Evolutionary conservation across 1,139 yeast species (phyloP).

Genomic region (Cylindricascospora bacillispora): DNA sequence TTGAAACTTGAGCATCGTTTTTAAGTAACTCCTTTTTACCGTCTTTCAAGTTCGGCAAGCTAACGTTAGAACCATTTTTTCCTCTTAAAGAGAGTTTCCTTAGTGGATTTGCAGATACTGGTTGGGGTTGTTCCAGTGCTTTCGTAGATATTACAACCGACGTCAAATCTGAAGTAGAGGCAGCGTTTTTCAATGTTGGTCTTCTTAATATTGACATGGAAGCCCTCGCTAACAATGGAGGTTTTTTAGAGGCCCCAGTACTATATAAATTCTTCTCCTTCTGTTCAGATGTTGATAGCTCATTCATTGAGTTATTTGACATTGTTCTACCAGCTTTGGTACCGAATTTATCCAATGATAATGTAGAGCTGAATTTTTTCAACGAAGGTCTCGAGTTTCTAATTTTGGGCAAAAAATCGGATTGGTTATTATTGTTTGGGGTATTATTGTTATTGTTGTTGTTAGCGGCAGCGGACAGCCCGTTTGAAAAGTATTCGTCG

Average conservation of each 20-base stretch:
- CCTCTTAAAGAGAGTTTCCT: no score
- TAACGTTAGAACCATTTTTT: no score
- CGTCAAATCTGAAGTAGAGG: not conserved
- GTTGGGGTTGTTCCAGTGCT: not conserved
- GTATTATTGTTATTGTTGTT: no score
- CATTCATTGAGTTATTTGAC: not conserved
- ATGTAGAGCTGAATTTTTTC: not conserved
- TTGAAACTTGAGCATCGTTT: slow-evolving; percentile 3
- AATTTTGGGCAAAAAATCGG: no score
- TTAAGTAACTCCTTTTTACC: no score
- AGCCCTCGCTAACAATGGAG: slow-evolving; percentile 22
- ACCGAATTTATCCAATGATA: not conserved
- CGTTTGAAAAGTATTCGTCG: no score
- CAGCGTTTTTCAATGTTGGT: slow-evolving; percentile 11
- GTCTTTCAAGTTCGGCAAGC: no score
- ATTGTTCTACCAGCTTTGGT: not conserved
- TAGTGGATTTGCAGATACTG: no score
- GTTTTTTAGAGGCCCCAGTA: slow-evolving; percentile 8
- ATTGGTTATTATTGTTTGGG: not conserved
- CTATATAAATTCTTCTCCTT: not conserved
- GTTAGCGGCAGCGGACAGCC: no score
- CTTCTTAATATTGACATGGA: slow-evolving; percentile 22
- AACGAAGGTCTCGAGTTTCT: not conserved
- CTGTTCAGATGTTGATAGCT: not conserved
- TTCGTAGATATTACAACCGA: no score